phyloP scores from a whole-genome alignment of 2,329 filamentous ascomycete species.

The Teratosphaeria gauchensis region DNA sequence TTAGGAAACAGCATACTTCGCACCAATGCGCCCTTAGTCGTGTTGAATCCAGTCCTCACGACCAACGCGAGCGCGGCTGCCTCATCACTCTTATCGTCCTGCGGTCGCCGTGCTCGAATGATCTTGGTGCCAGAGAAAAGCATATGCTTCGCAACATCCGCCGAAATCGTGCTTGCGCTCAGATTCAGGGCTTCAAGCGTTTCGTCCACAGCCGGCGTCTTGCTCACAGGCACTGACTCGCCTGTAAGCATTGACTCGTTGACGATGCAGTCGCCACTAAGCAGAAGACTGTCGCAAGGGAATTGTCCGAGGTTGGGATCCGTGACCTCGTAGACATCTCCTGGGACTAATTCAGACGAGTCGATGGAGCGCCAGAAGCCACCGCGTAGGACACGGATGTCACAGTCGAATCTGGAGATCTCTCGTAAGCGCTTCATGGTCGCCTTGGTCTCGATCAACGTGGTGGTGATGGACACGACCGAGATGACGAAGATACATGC shows the following conservation, averaged over 20 bases:
- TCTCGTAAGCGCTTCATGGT: slow-evolving; percentile 87
- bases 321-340: slow-evolving; percentile 93
- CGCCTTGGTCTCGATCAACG: slow-evolving; percentile 79
- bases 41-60: slow-evolving; percentile 90
- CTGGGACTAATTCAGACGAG: slow-evolving; percentile 82
- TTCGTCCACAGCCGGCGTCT: slow-evolving; percentile 72
- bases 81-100: slow-evolving; percentile 76
- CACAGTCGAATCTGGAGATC: slow-evolving; percentile 90
- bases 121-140: slow-evolving; percentile 94
- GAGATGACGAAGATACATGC: slow-evolving; percentile 92
- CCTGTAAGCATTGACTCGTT: slow-evolving; percentile 99
- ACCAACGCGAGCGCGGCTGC: slow-evolving; percentile 87
- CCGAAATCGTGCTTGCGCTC: slow-evolving; percentile 69
- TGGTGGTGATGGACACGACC: slow-evolving; percentile 79
- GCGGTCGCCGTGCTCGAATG: slow-evolving; percentile 77
- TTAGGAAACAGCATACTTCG: slow-evolving; percentile 98
- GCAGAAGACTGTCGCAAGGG: slow-evolving; percentile 80
- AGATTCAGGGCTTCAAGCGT: slow-evolving; percentile 68
- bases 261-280: slow-evolving; percentile 93
- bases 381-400: slow-evolving; percentile 83
- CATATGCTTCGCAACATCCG: slow-evolving; percentile 78
- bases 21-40: slow-evolving; percentile 89
- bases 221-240: slow-evolving; percentile 94
- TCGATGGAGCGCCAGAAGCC: slow-evolving; percentile 90
- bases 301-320: slow-evolving; percentile 83